These are phyloP conservation scores for Boeremia exigua DNA, from an alignment of 2,329 filamentous ascomycete genomes.

Conservation along the genomic window DNA sequence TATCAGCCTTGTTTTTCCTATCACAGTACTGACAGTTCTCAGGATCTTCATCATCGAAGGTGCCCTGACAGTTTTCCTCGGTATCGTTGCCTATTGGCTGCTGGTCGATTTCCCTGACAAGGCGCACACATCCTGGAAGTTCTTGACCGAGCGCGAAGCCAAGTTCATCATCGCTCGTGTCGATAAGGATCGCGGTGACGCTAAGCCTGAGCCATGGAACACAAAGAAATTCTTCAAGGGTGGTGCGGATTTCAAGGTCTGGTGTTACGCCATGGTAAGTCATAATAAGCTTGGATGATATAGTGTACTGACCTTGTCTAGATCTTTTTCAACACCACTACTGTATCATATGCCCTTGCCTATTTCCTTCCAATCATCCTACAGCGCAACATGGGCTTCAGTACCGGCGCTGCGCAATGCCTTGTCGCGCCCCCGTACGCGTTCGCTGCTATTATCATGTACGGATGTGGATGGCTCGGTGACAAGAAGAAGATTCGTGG, in stretches of 20 bases:
- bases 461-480: conserved; percentile 66
- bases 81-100: conserved; percentile 49
- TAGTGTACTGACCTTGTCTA: conserved; percentile 21
- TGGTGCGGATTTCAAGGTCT: conserved; percentile 60
- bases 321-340: conserved; percentile 69
- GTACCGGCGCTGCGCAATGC: conserved; percentile 68
- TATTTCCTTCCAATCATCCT: conserved; percentile 84
- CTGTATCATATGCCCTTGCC: conserved; percentile 75
- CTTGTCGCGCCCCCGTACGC: conserved; percentile 63
- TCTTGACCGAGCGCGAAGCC: conserved; percentile 55
- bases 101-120: conserved; percentile 56
- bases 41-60: conserved; percentile 56
- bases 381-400: conserved; percentile 66
- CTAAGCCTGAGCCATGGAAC: conserved; percentile 55
- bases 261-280: conserved; percentile 57
- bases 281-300: background rate
- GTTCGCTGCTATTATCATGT: conserved; percentile 47
- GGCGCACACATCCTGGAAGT: conserved; percentile 50
- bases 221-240: conserved; percentile 56
- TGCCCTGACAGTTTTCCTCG: conserved; percentile 50
- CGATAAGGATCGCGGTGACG: conserved; percentile 61
- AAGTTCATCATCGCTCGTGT: conserved; percentile 59
- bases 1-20: background rate
- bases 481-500: conserved; percentile 72
- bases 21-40: conserved; percentile 40